These are phyloP conservation scores for Brassica rapa DNA, from an alignment of 345 rosid genomes.

Conservation along the genomic window DNA sequence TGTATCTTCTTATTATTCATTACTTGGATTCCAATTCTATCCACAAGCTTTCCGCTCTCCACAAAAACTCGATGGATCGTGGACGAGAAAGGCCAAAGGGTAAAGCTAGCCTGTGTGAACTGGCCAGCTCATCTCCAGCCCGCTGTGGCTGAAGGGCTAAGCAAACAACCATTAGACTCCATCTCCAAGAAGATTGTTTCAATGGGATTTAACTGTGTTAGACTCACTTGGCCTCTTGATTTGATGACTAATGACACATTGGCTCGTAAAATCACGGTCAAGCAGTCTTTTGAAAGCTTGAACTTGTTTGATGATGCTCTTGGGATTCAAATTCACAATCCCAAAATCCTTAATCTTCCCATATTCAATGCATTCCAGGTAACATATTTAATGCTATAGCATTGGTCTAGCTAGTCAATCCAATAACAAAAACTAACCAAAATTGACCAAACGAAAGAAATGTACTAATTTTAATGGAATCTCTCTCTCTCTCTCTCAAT, in stretches of 20 bases:
- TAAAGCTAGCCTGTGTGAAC: conserved; percentile 57
- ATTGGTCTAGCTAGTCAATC: not conserved
- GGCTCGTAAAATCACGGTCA: conserved; percentile 50
- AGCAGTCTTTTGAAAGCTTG: conserved; percentile 59
- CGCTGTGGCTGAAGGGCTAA: too few relatives aligned
- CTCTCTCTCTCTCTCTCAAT: not conserved
- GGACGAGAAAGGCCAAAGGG: conserved; percentile 51
- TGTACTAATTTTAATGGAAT: not conserved
- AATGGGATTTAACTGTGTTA: conserved; percentile 49
- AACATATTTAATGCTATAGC: not conserved
- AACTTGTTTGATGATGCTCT: conserved; percentile 56
- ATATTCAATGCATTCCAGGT: conserved; percentile 74
- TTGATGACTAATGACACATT: conserved; percentile 57
- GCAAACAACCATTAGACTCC: too few relatives aligned
- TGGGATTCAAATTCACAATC: conserved; percentile 60
- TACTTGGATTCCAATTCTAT: not conserved
- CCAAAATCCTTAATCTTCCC: conserved; percentile 49
- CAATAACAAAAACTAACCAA: not conserved
- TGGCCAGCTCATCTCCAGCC: too few relatives aligned
- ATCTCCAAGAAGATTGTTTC: too few relatives aligned
- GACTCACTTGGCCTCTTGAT: conserved; percentile 69
- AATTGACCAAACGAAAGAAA: not conserved
- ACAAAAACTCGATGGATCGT: conserved; percentile 62
- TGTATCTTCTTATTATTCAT: conserved; percentile 19
- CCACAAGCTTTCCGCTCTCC: conserved; percentile 48